phyloP scores from a whole-genome alignment of 371 early-diverging fungal species.

The Lichtheimia hyalospora region DNA sequence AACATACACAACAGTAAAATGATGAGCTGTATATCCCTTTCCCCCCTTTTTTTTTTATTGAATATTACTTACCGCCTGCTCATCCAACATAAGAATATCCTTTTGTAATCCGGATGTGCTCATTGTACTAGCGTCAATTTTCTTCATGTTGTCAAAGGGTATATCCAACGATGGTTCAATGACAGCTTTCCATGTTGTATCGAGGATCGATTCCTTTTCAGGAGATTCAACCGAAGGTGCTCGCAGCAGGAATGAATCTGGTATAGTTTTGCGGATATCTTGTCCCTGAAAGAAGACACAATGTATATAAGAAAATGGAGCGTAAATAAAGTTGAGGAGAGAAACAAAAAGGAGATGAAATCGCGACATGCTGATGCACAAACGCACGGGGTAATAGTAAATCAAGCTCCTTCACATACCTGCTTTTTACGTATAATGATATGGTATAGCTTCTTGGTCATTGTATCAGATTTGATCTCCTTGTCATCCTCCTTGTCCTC shows the following conservation, averaged over 20 bases:
- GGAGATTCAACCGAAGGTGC: slow-evolving; percentile 4
- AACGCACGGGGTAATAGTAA: too few relatives aligned
- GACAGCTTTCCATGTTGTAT: slow-evolving; percentile 25
- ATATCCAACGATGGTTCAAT: slow-evolving; percentile 19
- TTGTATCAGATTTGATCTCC: too few relatives aligned
- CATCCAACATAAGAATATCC: slow-evolving; percentile 53
- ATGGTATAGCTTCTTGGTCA: slow-evolving; percentile 23
- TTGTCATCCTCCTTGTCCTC: background rate
- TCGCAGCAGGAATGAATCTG: slow-evolving; percentile 27
- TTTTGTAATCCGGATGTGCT: slow-evolving; percentile 56
- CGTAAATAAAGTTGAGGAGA: background rate
- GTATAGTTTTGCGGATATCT: slow-evolving; percentile 19
- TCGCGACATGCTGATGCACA: too few relatives aligned
- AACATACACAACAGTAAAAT: background rate
- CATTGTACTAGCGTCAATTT: slow-evolving; percentile 27
- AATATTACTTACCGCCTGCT: slow-evolving; percentile 35
- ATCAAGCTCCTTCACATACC: slow-evolving; percentile 16
- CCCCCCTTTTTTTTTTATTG: too few relatives aligned
- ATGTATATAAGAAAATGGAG: background rate
- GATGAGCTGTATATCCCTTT: background rate
- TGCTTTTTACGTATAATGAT: slow-evolving; percentile 37
- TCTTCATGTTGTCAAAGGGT: slow-evolving; percentile 23
- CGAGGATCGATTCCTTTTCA: background rate
- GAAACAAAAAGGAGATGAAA: background rate
- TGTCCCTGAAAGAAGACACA: slow-evolving; percentile 11